Evolutionary conservation across 2,329 filamentous ascomycete genomes (phyloP).

Genomic region (Fusarium acutatum): DNA sequence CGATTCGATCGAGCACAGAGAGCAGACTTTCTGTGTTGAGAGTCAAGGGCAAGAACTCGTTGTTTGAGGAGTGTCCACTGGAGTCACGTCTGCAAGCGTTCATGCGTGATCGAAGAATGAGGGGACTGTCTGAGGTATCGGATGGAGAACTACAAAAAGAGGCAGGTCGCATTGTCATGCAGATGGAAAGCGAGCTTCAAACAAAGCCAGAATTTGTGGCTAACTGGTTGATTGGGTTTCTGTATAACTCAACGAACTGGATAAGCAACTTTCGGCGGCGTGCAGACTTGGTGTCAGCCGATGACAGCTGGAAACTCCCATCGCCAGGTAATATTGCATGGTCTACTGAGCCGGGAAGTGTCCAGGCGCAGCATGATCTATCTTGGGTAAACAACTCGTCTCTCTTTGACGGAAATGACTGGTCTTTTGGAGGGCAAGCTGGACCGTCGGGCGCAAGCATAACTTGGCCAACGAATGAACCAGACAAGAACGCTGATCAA

Average conservation of each 20-base stretch:
- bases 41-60: constrained; percentile 26
- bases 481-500: background rate
- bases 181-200: constrained; percentile 24
- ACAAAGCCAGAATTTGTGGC: constrained; percentile 26
- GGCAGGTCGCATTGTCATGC: constrained; percentile 10
- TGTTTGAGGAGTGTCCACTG: constrained; percentile 24
- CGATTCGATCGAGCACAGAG: constrained; percentile 19
- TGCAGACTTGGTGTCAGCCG: background rate
- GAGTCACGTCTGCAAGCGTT: constrained; percentile 21
- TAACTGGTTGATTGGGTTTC: constrained; percentile 20
- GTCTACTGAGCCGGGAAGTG: background rate
- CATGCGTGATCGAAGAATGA: background rate
- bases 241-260: constrained; percentile 14
- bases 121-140: background rate
- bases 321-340: background rate
- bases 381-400: background rate
- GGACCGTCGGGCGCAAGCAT: background rate
- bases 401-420: background rate
- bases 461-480: background rate
- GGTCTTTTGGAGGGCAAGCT: background rate
- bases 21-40: constrained; percentile 10
- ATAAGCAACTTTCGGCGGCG: constrained; percentile 11
- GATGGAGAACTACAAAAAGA: constrained; percentile 17
- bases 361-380: background rate
- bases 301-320: background rate